A percentile compares a stretch with the other conserved stretches of the same genome.
Evolutionary conservation across 139 green algal genomes (phyloP).

Genomic region (Pseudopediastrum boryanum): DNA sequence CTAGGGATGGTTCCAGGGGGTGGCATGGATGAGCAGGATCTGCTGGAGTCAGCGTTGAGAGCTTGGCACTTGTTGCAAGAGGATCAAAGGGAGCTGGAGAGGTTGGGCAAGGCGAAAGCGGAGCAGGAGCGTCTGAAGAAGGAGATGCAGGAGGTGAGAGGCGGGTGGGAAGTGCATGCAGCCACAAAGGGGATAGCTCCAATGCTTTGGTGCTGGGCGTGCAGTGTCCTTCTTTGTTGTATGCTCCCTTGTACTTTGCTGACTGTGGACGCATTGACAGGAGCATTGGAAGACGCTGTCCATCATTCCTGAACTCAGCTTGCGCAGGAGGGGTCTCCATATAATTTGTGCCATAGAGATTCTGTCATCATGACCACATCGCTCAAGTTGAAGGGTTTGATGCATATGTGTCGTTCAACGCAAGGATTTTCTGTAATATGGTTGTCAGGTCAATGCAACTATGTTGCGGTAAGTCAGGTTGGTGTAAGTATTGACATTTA

Average conservation of each 20-base stretch:
- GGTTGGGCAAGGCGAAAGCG: constrained; percentile 34
- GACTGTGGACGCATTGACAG: background rate
- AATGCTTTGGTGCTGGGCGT: constrained; percentile 21
- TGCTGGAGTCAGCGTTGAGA: constrained; percentile 43
- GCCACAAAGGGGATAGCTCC: background rate
- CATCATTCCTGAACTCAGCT: background rate
- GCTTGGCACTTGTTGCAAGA: constrained; percentile 44
- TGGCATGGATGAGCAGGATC: no score
- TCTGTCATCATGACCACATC: background rate
- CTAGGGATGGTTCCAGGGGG: no score
- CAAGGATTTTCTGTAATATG: background rate
- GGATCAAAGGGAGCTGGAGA: constrained; percentile 51
- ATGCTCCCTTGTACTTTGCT: background rate
- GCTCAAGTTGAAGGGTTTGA: background rate
- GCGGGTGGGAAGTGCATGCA: constrained; percentile 20
- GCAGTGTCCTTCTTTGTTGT: background rate
- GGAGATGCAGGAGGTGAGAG: constrained; percentile 44
- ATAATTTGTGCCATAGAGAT: no score
- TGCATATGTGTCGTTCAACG: background rate
- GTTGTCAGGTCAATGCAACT: background rate
- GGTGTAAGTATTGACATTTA: background rate
- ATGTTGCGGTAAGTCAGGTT: background rate
- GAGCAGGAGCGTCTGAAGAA: constrained; percentile 41
- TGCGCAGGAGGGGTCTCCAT: background rate
- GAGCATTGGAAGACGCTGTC: background rate